Conservation (phyloP, 352 stramenopile genomes). For the Elongisporangium senticosum region DNA sequence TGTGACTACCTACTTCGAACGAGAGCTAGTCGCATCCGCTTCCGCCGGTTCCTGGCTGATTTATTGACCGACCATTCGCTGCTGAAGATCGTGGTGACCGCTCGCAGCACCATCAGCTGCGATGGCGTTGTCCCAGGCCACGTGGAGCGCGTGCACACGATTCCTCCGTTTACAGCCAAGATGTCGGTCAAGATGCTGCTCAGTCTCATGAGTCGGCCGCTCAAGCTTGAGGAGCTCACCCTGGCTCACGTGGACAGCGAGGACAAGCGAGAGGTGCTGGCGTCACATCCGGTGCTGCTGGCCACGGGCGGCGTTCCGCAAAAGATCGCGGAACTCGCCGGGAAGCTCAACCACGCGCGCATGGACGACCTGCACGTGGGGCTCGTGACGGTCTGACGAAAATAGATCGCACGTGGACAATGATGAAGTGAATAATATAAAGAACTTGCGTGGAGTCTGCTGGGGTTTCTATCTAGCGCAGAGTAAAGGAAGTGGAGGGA, state of each 20-base stretch:
- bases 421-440: conserved; percentile 2
- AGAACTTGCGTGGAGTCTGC: neutral
- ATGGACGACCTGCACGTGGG: conserved; percentile 21
- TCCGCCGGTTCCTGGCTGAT: conserved; percentile 30
- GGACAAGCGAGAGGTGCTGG: conserved; percentile 38
- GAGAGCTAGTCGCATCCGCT: conserved; percentile 19
- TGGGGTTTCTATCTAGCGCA: neutral
- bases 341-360: conserved; percentile 22
- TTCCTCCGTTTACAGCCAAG: conserved; percentile 33
- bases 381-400: neutral
- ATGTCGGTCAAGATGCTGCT: conserved; percentile 40
- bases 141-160: conserved; percentile 29
- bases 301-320: conserved; percentile 29
- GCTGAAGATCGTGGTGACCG: conserved; percentile 39
- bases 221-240: conserved; percentile 29
- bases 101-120: conserved; percentile 21
- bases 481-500: neutral
- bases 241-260: conserved; percentile 6
- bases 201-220: conserved; percentile 31
- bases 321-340: conserved; percentile 31
- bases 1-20: conserved; percentile 34
- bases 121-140: conserved; percentile 32
- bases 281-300: conserved; percentile 28
- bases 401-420: neutral
- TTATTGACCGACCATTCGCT: conserved; percentile 31